Evolutionary conservation across 345 rosid genomes (phyloP).

Genomic region (Murraya paniculata): DNA sequence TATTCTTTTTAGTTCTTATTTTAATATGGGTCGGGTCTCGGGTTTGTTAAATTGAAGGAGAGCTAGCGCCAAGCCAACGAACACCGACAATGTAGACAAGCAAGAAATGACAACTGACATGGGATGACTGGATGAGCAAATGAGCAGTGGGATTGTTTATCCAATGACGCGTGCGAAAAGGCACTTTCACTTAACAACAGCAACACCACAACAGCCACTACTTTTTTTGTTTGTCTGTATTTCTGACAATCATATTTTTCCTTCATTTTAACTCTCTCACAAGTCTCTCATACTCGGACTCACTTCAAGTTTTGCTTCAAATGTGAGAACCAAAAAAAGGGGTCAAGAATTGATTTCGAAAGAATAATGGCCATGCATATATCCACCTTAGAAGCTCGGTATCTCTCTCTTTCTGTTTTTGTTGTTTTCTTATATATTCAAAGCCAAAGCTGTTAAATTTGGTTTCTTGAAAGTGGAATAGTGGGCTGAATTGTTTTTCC

Average conservation of each 20-base stretch:
- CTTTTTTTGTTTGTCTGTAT: background rate
- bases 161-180: background rate
- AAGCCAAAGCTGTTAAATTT: background rate
- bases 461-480: background rate
- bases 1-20: no score
- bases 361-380: constrained; percentile 15
- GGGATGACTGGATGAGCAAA: background rate
- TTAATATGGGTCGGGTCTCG: no score
- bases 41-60: no score
- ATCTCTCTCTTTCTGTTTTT: background rate
- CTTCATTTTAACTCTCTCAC: background rate
- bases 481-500: background rate
- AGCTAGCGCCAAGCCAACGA: no score
- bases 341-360: no score
- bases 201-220: background rate
- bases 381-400: constrained; percentile 29
- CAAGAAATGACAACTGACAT: no score
- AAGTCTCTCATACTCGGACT: no score
- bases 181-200: background rate
- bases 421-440: no score
- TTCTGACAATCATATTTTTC: background rate
- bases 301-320: background rate
- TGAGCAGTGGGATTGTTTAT: background rate
- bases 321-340: background rate
- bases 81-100: no score